Base-by-base conservation (phyloP, 495 filamentous ascomycete species). In the Immersiella caudata region DNA sequence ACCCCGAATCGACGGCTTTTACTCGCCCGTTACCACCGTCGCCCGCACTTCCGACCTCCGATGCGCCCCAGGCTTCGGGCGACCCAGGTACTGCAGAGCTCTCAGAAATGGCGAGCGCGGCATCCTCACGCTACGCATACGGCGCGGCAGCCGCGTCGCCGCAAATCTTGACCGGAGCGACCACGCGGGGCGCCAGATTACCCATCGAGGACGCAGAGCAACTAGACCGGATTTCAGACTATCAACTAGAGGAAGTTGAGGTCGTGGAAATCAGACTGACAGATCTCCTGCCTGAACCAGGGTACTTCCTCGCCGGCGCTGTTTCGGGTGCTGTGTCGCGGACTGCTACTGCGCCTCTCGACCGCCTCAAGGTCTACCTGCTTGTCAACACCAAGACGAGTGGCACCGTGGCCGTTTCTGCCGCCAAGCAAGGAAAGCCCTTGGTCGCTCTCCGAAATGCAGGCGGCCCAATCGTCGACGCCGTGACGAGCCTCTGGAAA, bases 281-380 rank as follows among this genome's bases (percentile, higher is more conserved):
- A 74, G 80, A 78, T 68, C 78, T 84, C 70, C 76, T 84, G 61
- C 85, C 84, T 74, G 83, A 86, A 80, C 79, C 92, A 97, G 94
- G 94, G 83, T 99, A 99, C 81, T 99, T 99, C 79, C 78, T 94
- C 82, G 96, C 96, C 70, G 95, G 95, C 78, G 95, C 92, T 69
- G 81, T 97, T 62, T 93, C 95, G 69, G 95, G 95, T 66, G 93
- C 90, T 73, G 89, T 96, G 63, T 97, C 94, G 66, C 87, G 95
- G 68, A 97, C 95, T 76, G 88, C 91, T 64, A 99, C 95, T 51
- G 95, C 95, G 21, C 95, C 95, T 59, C 88, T 99, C 78, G 95
- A 99, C 79, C 93, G 95, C 71, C 86, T 99, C 60, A 97, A 97
- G 77, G 94, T 99, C 65, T 98, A 96, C 77, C 88, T 99, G 52